A percentile compares a stretch with the other conserved stretches of the same genome.
Evolutionary conservation across 176 grass and related monocot genomes (phyloP).

Genomic region (Oryza glaberrima): DNA sequence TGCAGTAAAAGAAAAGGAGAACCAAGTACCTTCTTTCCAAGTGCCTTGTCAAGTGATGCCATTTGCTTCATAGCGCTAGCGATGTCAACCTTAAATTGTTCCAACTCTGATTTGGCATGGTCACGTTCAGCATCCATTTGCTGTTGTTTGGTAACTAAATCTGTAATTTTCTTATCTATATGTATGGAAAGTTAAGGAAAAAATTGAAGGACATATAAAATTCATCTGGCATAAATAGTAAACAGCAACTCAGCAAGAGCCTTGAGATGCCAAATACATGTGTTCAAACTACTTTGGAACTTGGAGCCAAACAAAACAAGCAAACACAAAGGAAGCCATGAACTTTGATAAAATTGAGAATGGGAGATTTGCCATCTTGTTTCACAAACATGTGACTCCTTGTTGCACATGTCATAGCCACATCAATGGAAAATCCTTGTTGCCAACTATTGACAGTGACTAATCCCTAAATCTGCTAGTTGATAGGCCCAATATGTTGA

Average conservation of each 20-base stretch:
- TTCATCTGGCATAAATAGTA: slow-evolving; percentile 31
- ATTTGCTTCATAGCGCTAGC: slow-evolving; percentile 71
- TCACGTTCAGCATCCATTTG: slow-evolving; percentile 93
- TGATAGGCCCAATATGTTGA: background rate
- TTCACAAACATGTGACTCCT: background rate
- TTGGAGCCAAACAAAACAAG: slow-evolving; percentile 31
- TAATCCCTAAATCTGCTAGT: background rate
- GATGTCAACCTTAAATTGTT: slow-evolving; percentile 82
- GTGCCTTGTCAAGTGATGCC: slow-evolving; percentile 68
- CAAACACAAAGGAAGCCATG: slow-evolving; percentile 1
- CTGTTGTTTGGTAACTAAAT: slow-evolving; percentile 88
- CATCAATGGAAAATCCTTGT: background rate
- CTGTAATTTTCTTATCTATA: slow-evolving; percentile 93
- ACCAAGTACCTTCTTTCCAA: slow-evolving; percentile 86
- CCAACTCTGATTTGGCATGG: slow-evolving; percentile 76
- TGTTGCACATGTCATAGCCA: background rate
- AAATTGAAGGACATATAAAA: slow-evolving; percentile 7
- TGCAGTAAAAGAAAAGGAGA: slow-evolving; percentile 23
- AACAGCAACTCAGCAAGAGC: slow-evolving; percentile 10
- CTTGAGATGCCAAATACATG: background rate
- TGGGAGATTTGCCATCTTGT: background rate
- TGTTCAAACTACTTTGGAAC: slow-evolving; percentile 30
- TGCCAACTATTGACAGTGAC: background rate
- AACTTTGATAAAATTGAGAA: background rate
- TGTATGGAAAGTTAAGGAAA: slow-evolving; percentile 91